A percentile compares a stretch with the other conserved stretches of the same genome.
Evolutionary conservation across 352 stramenopile genomes (phyloP).

Genomic region (Phytophthora cryptogea): DNA sequence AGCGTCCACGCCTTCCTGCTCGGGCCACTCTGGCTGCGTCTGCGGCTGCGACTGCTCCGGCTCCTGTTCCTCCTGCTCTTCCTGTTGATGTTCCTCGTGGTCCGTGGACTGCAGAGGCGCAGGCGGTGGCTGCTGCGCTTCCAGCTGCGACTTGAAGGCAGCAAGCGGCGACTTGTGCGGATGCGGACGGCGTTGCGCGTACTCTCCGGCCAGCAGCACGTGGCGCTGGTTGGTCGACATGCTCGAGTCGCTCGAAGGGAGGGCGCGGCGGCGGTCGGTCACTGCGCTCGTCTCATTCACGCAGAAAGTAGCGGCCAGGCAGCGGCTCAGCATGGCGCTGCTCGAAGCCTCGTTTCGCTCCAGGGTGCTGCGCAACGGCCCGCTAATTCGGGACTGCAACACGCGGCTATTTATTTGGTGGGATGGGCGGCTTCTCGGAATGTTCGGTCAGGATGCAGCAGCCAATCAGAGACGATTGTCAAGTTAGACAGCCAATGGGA

Average conservation of each 20-base stretch:
- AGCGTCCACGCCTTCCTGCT: constrained; percentile 20
- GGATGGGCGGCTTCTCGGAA: constrained; percentile 17
- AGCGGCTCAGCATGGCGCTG: constrained; percentile 34
- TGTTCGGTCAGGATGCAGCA: neutral
- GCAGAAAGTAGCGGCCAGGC: constrained; percentile 36
- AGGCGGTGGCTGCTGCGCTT: constrained; percentile 19
- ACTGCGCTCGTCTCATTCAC: constrained; percentile 34
- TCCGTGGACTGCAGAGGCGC: constrained; percentile 6
- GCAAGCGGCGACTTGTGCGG: constrained; percentile 25
- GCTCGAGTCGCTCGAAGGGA: constrained; percentile 15
- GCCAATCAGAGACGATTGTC: neutral
- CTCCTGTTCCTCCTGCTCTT: constrained; percentile 25
- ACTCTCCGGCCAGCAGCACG: constrained; percentile 42
- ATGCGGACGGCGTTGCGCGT: constrained; percentile 32
- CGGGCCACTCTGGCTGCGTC: constrained; percentile 26
- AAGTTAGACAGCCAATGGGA: constrained; percentile 2
- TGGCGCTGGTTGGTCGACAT: constrained; percentile 38
- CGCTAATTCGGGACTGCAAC: constrained; percentile 27
- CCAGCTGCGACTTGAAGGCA: constrained; percentile 33
- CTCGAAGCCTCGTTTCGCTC: constrained; percentile 33
- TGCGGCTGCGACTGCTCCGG: constrained; percentile 18
- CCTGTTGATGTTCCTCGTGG: constrained; percentile 17
- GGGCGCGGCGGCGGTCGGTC: constrained; percentile 27
- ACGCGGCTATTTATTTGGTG: constrained; percentile 7
- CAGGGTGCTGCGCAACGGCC: constrained; percentile 34